Base-by-base conservation (phyloP, 257 asterid genomes). In the Salvia hispanica region DNA sequence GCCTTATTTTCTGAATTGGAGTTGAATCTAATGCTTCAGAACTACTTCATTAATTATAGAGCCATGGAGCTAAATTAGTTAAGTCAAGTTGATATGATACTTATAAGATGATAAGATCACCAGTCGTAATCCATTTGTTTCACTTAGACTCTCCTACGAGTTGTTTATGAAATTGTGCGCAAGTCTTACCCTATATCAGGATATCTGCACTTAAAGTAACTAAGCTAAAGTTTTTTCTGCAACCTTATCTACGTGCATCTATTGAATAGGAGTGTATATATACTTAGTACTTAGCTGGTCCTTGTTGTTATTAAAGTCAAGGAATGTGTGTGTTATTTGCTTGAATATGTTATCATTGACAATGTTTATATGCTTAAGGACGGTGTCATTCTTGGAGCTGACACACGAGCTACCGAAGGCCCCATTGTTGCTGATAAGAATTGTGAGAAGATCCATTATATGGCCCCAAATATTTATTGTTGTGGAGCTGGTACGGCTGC, bases 391-490 rank as follows among this genome's bases (percentile, higher is more conserved):
- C 97, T 94, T 33, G 99, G 99, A 78, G 99, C 99, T 37, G 98
- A 94, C 68, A 94, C 98, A 0, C 81, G 98, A 66, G 99, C 99
- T 67, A 91, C 99, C 34, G 98, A 84, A 78, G 98, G 99, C 18
- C 97, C 98, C n/a, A 94, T 94, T 80, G 98, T 94, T 61, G 98
- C 98, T 25, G 99, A 94, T 74, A 94, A 94, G 82, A 94, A 91
- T 71, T 94, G 98, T 67, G 98, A 94, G 79, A 94, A 91, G 80
- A 94, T 94, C 55, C 99, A 94, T 68, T 94, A 84, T 70, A 86
- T 94, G 92, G 97, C 79, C 61, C 86, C 83, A 45, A 81, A 81
- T 70, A 81, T 81, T 13, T 81, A 81, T 50, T 81, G 83, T 67
- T 81, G 86, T 78, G 83, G 86, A 70, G 86, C 86, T 71, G 97